A percentile compares a stretch with the other conserved stretches of the same genome.
Conservation (phyloP, 768 basidiomycete genomes). For the Hygrophorus russula region DNA sequence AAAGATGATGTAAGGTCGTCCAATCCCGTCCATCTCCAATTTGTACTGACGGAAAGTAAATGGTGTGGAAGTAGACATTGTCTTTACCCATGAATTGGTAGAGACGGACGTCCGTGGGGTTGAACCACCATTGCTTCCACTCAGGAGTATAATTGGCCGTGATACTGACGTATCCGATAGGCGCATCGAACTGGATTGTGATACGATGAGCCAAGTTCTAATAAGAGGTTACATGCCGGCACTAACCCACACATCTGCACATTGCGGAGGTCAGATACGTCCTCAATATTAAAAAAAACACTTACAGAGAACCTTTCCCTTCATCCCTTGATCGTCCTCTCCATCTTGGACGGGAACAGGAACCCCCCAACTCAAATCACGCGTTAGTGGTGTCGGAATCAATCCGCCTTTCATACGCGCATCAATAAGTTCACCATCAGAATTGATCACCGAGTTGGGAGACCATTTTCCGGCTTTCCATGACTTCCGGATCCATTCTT, state of each 20-base stretch:
- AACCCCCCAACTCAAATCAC: conserved; percentile 95
- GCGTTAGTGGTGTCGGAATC: conserved; percentile 81
- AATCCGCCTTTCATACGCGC: conserved; percentile 79
- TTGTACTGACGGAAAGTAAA: conserved; percentile 87
- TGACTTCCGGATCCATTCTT: conserved; percentile 79
- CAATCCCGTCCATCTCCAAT: conserved; percentile 84
- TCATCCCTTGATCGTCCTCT: conserved; percentile 76
- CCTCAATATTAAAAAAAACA: conserved; percentile 9
- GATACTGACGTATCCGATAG: conserved; percentile 94
- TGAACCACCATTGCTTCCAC: conserved; percentile 97
- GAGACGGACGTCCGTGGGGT: conserved; percentile 76
- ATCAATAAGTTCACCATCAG: conserved; percentile 82
- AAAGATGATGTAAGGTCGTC: conserved; percentile 91
- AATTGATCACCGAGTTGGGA: conserved; percentile 81
- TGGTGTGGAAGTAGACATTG: conserved; percentile 96
- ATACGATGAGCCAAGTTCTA: conserved; percentile 1
- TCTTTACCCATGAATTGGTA: conserved; percentile 99
- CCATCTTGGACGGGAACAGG: conserved; percentile 69
- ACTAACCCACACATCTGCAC: conserved; percentile 85
- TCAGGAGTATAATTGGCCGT: conserved; percentile 90
- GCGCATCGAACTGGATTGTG: conserved; percentile 80
- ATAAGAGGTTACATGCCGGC: neutral
- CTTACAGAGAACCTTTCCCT: conserved; percentile 91
- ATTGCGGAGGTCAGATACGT: conserved; percentile 5
- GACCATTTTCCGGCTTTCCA: conserved; percentile 86